Evolutionary conservation across 345 rosid species (phyloP).

Genomic region (Brassica carinata): DNA sequence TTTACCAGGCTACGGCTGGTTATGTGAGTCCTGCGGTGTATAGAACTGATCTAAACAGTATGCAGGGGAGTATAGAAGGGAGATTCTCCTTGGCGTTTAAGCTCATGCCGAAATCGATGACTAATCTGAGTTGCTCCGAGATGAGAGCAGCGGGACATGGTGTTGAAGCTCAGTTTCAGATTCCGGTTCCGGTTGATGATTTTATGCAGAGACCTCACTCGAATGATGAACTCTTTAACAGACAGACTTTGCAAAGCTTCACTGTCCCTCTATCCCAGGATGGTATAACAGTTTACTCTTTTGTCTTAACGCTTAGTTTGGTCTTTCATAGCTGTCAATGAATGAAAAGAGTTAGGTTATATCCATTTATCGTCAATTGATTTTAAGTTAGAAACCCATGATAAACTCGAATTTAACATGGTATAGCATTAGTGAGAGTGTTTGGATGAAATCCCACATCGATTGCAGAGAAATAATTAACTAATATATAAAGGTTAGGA

Average conservation of each 20-base stretch:
- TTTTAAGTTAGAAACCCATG: too few species aligned
- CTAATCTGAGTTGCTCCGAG: slow-evolving; percentile 85
- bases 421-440: too few species aligned
- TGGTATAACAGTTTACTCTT: slow-evolving; percentile 51
- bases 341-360: too few species aligned
- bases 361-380: too few species aligned
- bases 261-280: slow-evolving; percentile 65
- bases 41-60: slow-evolving; percentile 66
- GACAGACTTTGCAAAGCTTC: slow-evolving; percentile 67
- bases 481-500: too few species aligned
- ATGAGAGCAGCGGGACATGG: slow-evolving; percentile 99
- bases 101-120: slow-evolving; percentile 95
- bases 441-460: too few species aligned
- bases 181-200: slow-evolving; percentile 84
- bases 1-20: slow-evolving; percentile 94
- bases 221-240: slow-evolving; percentile 72
- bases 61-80: slow-evolving; percentile 67
- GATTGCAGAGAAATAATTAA: too few species aligned
- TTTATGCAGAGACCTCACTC: slow-evolving; percentile 96
- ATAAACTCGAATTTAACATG: too few species aligned
- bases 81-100: slow-evolving; percentile 82
- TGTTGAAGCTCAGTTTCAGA: slow-evolving; percentile 95
- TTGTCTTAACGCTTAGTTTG: neutral
- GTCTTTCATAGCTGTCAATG: slow-evolving; percentile 1
- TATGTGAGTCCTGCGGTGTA: slow-evolving; percentile 75